Evolutionary conservation across 2,329 filamentous ascomycete species (phyloP), one percentile per base, ranked within the genome.

Genomic region (Fusarium graminum): DNA sequence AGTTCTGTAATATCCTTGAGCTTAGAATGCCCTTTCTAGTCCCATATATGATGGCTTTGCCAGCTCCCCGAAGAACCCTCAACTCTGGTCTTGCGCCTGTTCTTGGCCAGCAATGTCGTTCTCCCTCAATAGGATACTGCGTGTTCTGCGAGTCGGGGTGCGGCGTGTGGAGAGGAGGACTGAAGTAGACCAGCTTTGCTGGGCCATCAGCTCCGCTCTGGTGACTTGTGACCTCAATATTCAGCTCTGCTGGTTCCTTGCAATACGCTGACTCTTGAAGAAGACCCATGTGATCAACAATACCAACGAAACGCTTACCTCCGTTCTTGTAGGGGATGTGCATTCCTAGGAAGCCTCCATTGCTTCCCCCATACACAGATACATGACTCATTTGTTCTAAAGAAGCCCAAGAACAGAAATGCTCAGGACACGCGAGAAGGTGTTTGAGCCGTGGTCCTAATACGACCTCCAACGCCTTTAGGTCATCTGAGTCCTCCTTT

Each of bases 1-100:
- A 9, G 28, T 12, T 29, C 28, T 29, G 11, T 29, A 8, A 29
- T 29, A 29, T 29, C 11, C 8, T 29, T 12, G 11, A 29, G 8
- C 28, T 29, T 29, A 29, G 28, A 29, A 29, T 6, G 7, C 16
- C 16, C 9, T 16, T 34, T 16, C 32, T 16, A 34, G 10, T 36
- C 14, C 34, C 7, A 36, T 17, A 36, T 10, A 8, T 36, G 14
- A 34, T 4, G 22, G 4, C 3, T 16, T 26, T 11, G 17, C 50
- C 51, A 59, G 25, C 50, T 59, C 6, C 43, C 56, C 1, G 43
- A 19, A 49, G 44, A 39, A 44, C 16, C 43, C 17, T n/a, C 10
- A 39, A 7, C 9, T 14, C 26, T 10, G 14, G 2, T 13, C 6
- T 5, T 4, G 5, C 2, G 5, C 10, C 6, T 14, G 25, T 2